Percentiles rank a stretch among this genome's conserved stretches.
phyloP scores from a whole-genome alignment of 441 rosid genomes.

The Pelargonium cotyledonis region DNA sequence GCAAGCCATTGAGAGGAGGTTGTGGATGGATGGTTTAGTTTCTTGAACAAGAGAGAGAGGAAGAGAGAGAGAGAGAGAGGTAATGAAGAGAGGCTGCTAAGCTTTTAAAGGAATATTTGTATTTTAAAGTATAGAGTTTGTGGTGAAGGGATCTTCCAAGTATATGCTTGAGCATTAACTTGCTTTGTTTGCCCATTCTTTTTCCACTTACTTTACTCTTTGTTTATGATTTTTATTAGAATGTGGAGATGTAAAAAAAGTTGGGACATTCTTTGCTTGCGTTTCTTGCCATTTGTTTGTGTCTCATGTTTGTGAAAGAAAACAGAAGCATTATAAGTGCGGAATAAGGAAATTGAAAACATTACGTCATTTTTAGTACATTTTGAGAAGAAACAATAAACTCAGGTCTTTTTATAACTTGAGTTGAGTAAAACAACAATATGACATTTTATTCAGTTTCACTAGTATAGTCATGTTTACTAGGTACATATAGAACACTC shows the following conservation, averaged over 20 bases:
- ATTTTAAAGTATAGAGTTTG: not conserved
- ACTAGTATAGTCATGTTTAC: too few relatives aligned
- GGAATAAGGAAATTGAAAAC: too few relatives aligned
- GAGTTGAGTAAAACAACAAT: too few relatives aligned
- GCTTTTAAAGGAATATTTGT: conserved; percentile 9
- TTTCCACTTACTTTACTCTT: conserved; percentile 8
- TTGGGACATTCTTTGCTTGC: too few relatives aligned
- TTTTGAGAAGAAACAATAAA: too few relatives aligned
- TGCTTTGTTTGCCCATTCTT: conserved; percentile 17
- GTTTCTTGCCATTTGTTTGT: too few relatives aligned
- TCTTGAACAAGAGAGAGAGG: conserved; percentile 22
- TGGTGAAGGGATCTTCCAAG: conserved; percentile 41
- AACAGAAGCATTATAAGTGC: too few relatives aligned
- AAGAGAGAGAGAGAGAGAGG: not conserved
- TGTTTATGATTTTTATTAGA: not conserved
- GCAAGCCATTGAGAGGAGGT: not conserved
- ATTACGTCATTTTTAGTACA: too few relatives aligned
- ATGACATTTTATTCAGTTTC: too few relatives aligned
- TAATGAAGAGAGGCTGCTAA: not conserved
- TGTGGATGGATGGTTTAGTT: not conserved
- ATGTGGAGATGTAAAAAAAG: not conserved
- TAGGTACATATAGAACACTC: too few relatives aligned
- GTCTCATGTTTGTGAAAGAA: too few relatives aligned
- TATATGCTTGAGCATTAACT: conserved; percentile 46
- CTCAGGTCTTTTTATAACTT: too few relatives aligned